A percentile compares a stretch with the other conserved stretches of the same genome.
Evolutionary conservation across 805 yeast species (phyloP).

Genomic region (Saccharomycopsis synnaedendra): DNA sequence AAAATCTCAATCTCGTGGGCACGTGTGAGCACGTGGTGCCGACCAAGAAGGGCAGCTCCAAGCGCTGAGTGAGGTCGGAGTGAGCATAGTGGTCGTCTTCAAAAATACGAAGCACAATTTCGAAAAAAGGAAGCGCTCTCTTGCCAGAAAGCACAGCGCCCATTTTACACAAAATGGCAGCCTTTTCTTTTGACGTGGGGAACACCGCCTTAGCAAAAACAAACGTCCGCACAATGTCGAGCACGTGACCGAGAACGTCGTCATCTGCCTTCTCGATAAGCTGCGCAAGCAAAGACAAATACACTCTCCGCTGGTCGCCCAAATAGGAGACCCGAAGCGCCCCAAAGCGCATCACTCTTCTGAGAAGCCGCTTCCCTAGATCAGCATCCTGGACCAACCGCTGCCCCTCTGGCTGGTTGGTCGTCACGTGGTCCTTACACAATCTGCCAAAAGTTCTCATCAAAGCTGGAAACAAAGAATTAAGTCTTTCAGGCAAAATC

Average conservation of each 20-base stretch:
- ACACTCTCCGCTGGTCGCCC: slow-evolving; percentile 89
- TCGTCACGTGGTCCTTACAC: slow-evolving; percentile 71
- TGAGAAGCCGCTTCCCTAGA: slow-evolving; percentile 66
- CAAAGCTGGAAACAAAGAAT: slow-evolving; percentile 59
- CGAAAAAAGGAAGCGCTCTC: slow-evolving; percentile 50
- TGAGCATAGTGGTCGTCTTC: slow-evolving; percentile 66
- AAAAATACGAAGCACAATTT: slow-evolving; percentile 79
- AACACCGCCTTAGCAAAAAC: slow-evolving; percentile 72
- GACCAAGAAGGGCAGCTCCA: slow-evolving; percentile 93
- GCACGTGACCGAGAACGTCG: slow-evolving; percentile 59
- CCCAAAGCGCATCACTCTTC: slow-evolving; percentile 64
- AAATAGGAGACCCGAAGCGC: slow-evolving; percentile 74
- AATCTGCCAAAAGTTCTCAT: slow-evolving; percentile 85
- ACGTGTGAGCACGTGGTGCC: slow-evolving; percentile 82
- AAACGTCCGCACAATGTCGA: slow-evolving; percentile 76
- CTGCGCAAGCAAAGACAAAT: slow-evolving; percentile 77
- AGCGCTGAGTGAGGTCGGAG: slow-evolving; percentile 84
- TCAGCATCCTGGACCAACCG: slow-evolving; percentile 50
- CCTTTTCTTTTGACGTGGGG: slow-evolving; percentile 94
- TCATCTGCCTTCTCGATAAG: slow-evolving; percentile 78
- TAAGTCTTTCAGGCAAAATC: slow-evolving; percentile 62
- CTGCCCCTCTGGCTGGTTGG: slow-evolving; percentile 17
- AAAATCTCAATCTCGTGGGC: slow-evolving; percentile 59
- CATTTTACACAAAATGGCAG: slow-evolving; percentile 92
- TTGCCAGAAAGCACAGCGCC: slow-evolving; percentile 82